Percentiles rank a stretch among this genome's conserved stretches.
Conservation (phyloP, 2,329 filamentous ascomycete genomes). For the Sclerotinia spermophila region DNA sequence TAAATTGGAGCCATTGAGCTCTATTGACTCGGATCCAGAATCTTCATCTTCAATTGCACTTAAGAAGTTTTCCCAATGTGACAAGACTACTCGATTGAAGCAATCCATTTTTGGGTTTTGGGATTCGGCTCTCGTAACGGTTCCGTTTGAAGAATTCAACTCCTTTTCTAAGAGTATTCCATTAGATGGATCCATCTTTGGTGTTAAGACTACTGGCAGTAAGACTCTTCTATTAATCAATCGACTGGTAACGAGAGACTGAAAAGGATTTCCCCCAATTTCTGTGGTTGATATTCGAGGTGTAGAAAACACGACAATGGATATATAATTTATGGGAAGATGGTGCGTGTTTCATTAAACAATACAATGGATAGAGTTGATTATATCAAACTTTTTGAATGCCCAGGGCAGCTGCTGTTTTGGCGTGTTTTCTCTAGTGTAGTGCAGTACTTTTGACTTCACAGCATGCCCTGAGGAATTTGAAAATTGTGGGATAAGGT, state of each 20-base stretch:
- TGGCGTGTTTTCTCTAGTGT: no score
- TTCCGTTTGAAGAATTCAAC: not conserved
- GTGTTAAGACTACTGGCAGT: not conserved
- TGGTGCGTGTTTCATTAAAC: no score
- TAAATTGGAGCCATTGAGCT: not conserved
- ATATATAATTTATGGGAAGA: no score
- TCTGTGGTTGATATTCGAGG: not conserved
- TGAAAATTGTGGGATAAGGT: not conserved
- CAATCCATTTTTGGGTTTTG: not conserved
- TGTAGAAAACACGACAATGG: no score
- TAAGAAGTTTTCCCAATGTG: not conserved
- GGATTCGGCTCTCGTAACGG: no score
- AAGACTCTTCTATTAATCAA: not conserved
- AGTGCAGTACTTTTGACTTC: not conserved
- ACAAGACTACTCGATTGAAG: not conserved
- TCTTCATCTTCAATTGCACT: not conserved
- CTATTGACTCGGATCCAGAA: not conserved
- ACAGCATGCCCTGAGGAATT: not conserved
- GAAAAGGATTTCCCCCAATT: not conserved
- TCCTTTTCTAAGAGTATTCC: not conserved
- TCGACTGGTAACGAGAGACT: not conserved
- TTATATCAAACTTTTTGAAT: no score
- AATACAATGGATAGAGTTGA: no score
- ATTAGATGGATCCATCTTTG: not conserved
- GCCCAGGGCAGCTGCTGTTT: no score